phyloP scores from a whole-genome alignment of 805 yeast species.

The Nakazawaea sp. region DNA sequence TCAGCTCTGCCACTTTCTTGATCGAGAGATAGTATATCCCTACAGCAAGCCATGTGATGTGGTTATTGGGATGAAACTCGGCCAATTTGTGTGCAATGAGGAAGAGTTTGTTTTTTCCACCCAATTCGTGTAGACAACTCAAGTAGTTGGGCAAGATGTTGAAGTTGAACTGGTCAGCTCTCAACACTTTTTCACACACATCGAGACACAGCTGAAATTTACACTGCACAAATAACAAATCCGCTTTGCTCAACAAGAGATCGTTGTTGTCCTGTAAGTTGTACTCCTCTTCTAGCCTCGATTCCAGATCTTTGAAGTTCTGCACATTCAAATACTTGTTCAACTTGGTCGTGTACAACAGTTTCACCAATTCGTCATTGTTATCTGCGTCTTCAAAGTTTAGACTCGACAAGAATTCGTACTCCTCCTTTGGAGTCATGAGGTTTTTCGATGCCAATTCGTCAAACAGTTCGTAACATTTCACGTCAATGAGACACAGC shows the following conservation, averaged over 20 bases:
- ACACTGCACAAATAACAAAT: constrained; percentile 66
- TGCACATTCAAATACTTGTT: constrained; percentile 63
- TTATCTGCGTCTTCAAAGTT: constrained; percentile 71
- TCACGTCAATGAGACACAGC: constrained; percentile 81
- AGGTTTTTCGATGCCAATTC: constrained; percentile 67
- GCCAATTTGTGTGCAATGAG: constrained; percentile 79
- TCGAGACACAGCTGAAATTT: constrained; percentile 69
- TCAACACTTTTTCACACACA: constrained; percentile 56
- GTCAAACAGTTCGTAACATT: constrained; percentile 89
- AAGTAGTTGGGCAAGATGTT: constrained; percentile 71
- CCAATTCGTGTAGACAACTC: constrained; percentile 79
- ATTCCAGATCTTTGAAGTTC: constrained; percentile 58
- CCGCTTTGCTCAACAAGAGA: constrained; percentile 61
- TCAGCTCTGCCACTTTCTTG: constrained; percentile 69
- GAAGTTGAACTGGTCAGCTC: constrained; percentile 65
- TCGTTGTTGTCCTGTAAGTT: constrained; percentile 65
- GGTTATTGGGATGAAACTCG: constrained; percentile 71
- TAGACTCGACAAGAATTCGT: constrained; percentile 60
- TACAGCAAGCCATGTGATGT: constrained; percentile 88
- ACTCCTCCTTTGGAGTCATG: constrained; percentile 79
- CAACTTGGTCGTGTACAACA: constrained; percentile 68
- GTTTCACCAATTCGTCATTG: constrained; percentile 72
- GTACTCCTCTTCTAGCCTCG: constrained; percentile 62
- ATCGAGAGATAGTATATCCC: constrained; percentile 83
- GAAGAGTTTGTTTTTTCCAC: constrained; percentile 75